phyloP scores from a whole-genome alignment of 139 green algal species.

The Chlorella sp. region DNA sequence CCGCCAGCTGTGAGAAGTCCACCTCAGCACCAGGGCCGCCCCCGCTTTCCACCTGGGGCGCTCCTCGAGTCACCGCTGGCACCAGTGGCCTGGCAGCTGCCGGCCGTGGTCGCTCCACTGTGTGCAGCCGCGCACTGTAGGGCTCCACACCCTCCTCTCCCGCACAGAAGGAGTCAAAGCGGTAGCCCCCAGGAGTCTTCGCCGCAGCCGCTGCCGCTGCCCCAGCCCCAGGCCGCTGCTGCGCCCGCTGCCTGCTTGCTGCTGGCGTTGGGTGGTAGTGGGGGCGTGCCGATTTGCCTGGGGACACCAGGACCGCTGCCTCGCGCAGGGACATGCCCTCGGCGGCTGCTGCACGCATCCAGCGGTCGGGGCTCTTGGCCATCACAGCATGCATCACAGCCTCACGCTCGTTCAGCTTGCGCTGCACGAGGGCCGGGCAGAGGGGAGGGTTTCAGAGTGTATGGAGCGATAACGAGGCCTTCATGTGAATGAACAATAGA shows the following conservation, averaged over 20 bases:
- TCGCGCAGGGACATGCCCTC: conserved; percentile 23
- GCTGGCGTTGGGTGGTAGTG: background rate
- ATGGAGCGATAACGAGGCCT: no score
- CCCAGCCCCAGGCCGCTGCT: background rate
- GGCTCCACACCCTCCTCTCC: conserved; percentile 11
- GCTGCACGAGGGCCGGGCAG: background rate
- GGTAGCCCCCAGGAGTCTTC: background rate
- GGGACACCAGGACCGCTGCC: conserved; percentile 1
- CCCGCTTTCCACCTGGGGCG: background rate
- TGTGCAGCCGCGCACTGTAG: conserved; percentile 14
- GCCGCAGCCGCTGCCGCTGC: background rate
- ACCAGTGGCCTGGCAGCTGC: background rate
- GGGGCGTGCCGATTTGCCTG: conserved; percentile 16
- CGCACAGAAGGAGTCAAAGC: conserved; percentile 12
- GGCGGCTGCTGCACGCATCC: conserved; percentile 9
- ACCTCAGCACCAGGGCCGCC: background rate
- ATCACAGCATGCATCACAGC: background rate
- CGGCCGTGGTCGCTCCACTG: background rate
- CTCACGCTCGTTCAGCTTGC: conserved; percentile 5
- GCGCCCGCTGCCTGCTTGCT: background rate
- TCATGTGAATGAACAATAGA: no score
- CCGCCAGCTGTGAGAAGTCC: background rate
- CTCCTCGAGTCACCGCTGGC: background rate
- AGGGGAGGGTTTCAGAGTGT: background rate
- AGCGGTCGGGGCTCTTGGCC: conserved; percentile 27